A percentile compares a stretch with the other conserved stretches of the same genome.
Evolutionary conservation across 371 early-diverging fungal species (phyloP).

Genomic region (Actinomortierella ambigua): DNA sequence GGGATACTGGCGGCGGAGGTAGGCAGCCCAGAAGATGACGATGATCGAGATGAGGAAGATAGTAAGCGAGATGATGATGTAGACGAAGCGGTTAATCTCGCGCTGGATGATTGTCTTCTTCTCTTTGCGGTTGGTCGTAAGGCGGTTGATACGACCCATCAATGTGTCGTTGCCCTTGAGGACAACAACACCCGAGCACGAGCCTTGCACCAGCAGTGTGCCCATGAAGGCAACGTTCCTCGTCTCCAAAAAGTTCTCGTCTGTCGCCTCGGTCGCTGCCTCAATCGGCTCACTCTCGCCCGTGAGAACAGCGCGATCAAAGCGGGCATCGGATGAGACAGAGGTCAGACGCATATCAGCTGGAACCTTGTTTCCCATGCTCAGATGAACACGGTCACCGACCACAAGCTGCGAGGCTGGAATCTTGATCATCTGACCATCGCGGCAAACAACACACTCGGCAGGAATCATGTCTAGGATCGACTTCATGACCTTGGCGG

Average conservation of each 20-base stretch:
- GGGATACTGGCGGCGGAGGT: slow-evolving; percentile 54
- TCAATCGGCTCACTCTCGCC: slow-evolving; percentile 71
- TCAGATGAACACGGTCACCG: slow-evolving; percentile 68
- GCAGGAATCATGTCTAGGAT: slow-evolving; percentile 76
- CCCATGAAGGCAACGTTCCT: slow-evolving; percentile 73
- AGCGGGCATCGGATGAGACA: slow-evolving; percentile 61
- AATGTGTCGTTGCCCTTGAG: slow-evolving; percentile 68
- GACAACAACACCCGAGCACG: slow-evolving; percentile 68
- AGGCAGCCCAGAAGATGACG: slow-evolving; percentile 57
- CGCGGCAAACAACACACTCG: slow-evolving; percentile 61
- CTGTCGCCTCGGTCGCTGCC: slow-evolving; percentile 57
- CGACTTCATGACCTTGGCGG: slow-evolving; percentile 72
- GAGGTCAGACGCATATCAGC: slow-evolving; percentile 70
- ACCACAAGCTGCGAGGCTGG: slow-evolving; percentile 49
- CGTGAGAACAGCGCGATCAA: slow-evolving; percentile 73
- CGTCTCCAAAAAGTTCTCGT: slow-evolving; percentile 64
- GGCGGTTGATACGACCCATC: slow-evolving; percentile 72
- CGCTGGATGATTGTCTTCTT: slow-evolving; percentile 64
- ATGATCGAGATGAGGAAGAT: slow-evolving; percentile 52
- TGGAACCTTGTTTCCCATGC: slow-evolving; percentile 71
- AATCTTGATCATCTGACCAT: slow-evolving; percentile 54
- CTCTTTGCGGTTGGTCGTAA: slow-evolving; percentile 51
- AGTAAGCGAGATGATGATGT: slow-evolving; percentile 67
- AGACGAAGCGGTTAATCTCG: slow-evolving; percentile 73
- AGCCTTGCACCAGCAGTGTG: slow-evolving; percentile 66